Conservation (phyloP, 768 basidiomycete genomes). For the Xanthoconium purpureum region DNA sequence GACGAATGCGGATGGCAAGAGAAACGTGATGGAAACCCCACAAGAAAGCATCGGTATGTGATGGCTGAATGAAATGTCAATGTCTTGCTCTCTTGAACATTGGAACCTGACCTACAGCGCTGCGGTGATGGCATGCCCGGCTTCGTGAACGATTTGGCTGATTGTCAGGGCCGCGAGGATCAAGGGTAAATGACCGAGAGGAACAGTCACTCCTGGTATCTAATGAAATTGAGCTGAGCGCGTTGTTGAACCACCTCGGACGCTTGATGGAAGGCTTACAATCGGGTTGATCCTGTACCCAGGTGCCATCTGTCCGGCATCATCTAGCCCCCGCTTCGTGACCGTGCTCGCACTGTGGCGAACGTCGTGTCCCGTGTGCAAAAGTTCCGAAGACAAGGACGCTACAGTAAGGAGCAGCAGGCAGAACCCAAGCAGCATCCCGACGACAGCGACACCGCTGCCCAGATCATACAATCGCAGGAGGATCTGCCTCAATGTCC, state of each 20-base stretch:
- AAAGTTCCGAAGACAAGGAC: conserved; percentile 18
- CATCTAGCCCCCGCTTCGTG: conserved; percentile 15
- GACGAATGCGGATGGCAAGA: conserved; percentile 76
- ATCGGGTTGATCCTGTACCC: conserved; percentile 23
- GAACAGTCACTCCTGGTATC: conserved; percentile 84
- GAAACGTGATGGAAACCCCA: conserved; percentile 57
- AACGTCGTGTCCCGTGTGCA: neutral
- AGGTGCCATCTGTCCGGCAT: neutral
- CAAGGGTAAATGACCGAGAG: conserved; percentile 64
- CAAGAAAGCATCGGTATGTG: conserved; percentile 57
- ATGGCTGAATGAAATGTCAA: conserved; percentile 45
- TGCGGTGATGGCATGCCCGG: conserved; percentile 74
- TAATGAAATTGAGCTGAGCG: conserved; percentile 26
- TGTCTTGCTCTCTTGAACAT: neutral
- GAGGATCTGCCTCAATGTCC: conserved; percentile 28
- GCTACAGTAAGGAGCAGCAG: conserved; percentile 38
- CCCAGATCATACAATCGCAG: conserved; percentile 50
- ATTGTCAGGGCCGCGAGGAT: conserved; percentile 60
- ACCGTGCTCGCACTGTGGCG: conserved; percentile 5
- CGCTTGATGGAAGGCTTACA: conserved; percentile 22
- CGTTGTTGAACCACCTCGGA: neutral
- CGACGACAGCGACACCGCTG: conserved; percentile 40
- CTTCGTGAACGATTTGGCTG: conserved; percentile 74
- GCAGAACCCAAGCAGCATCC: conserved; percentile 44
- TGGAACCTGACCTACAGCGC: conserved; percentile 53